phyloP scores from a whole-genome alignment of 768 basidiomycete genomes.

The Termitomyces sp. region DNA sequence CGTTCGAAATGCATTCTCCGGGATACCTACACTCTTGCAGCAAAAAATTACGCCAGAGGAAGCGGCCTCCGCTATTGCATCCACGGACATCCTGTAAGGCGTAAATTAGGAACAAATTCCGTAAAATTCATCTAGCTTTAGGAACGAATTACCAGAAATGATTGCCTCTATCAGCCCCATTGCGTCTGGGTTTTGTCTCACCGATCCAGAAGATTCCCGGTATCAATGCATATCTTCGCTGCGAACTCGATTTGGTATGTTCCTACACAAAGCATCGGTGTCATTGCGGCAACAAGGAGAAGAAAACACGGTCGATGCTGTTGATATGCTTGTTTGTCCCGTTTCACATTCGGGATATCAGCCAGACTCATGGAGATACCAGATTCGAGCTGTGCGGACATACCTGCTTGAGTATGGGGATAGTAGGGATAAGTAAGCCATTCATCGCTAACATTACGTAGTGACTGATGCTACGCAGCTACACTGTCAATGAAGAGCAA shows the following conservation, averaged over 20 bases:
- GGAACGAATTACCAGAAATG: conserved; percentile 75
- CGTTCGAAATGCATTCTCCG: conserved; percentile 70
- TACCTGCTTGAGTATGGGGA: conserved; percentile 76
- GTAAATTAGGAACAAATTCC: background rate
- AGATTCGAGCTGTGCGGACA: conserved; percentile 66
- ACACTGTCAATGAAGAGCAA: conserved; percentile 50
- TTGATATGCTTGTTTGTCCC: conserved; percentile 58
- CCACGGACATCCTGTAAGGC: conserved; percentile 67
- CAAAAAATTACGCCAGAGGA: conserved; percentile 50
- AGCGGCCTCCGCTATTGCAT: conserved; percentile 32
- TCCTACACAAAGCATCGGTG: conserved; percentile 67
- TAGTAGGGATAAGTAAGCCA: conserved; percentile 45
- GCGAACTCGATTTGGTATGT: conserved; percentile 57
- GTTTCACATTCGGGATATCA: background rate
- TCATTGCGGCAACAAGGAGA: conserved; percentile 68
- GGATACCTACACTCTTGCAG: conserved; percentile 62
- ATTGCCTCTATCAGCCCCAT: conserved; percentile 59
- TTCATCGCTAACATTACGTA: background rate
- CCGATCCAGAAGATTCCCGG: conserved; percentile 57
- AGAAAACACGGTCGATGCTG: conserved; percentile 78
- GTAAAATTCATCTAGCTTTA: background rate
- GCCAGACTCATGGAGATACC: conserved; percentile 1
- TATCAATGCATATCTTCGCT: conserved; percentile 55
- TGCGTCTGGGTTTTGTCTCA: conserved; percentile 62
- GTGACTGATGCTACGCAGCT: conserved; percentile 27